These are phyloP conservation scores for Heterobasidion irregulare DNA, from an alignment of 1,284 basidiomycete genomes.

Conservation along the genomic window DNA sequence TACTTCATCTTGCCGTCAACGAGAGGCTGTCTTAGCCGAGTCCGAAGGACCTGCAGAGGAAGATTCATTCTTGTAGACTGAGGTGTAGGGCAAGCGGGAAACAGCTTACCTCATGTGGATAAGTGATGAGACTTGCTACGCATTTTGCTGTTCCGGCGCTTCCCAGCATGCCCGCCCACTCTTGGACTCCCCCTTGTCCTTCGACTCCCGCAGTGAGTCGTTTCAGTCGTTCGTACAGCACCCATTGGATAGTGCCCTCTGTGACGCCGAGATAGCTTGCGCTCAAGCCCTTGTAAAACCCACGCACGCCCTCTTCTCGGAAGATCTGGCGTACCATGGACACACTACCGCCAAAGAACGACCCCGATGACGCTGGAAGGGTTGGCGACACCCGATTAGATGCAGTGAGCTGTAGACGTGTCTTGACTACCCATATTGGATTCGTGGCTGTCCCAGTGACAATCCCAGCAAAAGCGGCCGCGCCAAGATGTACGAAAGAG, in stretches of 20 bases:
- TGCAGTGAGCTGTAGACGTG: constrained; percentile 73
- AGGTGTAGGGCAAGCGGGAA: constrained; percentile 1
- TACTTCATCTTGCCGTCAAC: constrained; percentile 77
- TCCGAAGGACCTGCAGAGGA: constrained; percentile 70
- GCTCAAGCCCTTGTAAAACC: constrained; percentile 92
- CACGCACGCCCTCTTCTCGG: constrained; percentile 75
- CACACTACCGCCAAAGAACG: constrained; percentile 46
- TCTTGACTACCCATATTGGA: constrained; percentile 99
- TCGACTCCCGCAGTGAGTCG: constrained; percentile 45
- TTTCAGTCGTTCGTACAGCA: constrained; percentile 87
- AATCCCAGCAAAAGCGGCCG: constrained; percentile 84
- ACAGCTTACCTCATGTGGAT: constrained; percentile 83
- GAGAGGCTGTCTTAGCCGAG: constrained; percentile 83
- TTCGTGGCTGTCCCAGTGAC: constrained; percentile 89
- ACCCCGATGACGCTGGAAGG: background rate
- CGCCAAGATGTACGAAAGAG: constrained; percentile 76
- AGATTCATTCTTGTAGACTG: background rate
- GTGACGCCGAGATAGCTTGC: constrained; percentile 95
- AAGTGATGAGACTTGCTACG: constrained; percentile 89
- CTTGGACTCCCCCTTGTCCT: constrained; percentile 43
- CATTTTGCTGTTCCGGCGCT: constrained; percentile 94
- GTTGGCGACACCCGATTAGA: constrained; percentile 14
- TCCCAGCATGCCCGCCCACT: constrained; percentile 79
- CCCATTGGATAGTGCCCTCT: constrained; percentile 98
- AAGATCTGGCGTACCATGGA: constrained; percentile 68